Conservation (phyloP, 1,139 yeast species). For the Sugiyamaella pinicola region DNA sequence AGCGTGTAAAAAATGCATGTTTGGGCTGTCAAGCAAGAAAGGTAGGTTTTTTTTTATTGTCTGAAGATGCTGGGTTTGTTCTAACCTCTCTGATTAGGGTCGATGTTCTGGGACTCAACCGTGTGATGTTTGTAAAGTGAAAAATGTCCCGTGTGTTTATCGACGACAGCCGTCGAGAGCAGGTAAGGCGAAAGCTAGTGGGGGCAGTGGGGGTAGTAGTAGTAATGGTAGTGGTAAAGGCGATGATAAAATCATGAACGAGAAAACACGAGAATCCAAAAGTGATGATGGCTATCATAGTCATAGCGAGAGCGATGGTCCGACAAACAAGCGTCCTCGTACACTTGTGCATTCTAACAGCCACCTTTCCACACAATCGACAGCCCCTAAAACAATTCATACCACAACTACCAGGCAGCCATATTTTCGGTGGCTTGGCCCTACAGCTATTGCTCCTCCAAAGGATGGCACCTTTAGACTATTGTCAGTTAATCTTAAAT, state of each 20-base stretch:
- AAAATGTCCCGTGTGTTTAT: constrained; percentile 28
- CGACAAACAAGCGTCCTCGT: not conserved
- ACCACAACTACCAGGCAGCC: constrained; percentile 32
- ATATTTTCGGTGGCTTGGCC: constrained; percentile 38
- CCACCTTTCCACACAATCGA: not conserved
- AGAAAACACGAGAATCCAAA: not conserved
- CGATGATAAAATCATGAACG: not conserved
- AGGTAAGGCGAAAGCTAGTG: not conserved
- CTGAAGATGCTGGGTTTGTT: too few relatives aligned
- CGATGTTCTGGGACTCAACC: constrained; percentile 30
- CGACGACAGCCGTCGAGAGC: constrained; percentile 13
- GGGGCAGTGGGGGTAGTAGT: not conserved
- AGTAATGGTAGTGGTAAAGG: constrained; percentile 11
- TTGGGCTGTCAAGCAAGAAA: constrained; percentile 25
- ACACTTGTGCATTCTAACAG: not conserved
- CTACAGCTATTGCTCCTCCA: constrained; percentile 39
- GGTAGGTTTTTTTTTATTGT: constrained; percentile 10
- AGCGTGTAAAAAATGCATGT: constrained; percentile 29
- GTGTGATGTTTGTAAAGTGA: constrained; percentile 26
- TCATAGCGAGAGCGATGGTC: not conserved
- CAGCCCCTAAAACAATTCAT: not conserved
- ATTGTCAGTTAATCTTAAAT: constrained; percentile 34
- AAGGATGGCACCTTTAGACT: constrained; percentile 34
- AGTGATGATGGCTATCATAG: not conserved
- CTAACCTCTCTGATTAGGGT: constrained; percentile 21